Evolutionary conservation across 2,329 filamentous ascomycete species (phyloP).

Genomic region (Torrubiellomyces zombiae): DNA sequence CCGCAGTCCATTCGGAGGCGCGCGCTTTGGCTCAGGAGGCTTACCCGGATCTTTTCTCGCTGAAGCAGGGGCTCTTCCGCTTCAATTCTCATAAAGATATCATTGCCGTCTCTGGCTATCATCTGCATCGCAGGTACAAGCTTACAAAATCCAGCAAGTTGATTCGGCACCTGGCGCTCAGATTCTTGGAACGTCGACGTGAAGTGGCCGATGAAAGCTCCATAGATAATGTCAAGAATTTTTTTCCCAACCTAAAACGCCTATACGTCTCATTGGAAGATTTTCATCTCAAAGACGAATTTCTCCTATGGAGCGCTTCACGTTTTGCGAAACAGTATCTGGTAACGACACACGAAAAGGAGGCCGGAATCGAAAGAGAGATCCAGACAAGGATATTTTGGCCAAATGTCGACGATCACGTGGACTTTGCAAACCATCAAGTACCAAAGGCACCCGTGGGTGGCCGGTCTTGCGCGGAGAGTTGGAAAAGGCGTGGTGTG

Average conservation of each 20-base stretch:
- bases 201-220: too few relatives aligned
- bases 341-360: conserved; percentile 11
- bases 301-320: conserved; percentile 16
- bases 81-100: conserved; percentile 17
- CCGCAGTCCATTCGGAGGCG: conserved; percentile 19
- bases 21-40: conserved; percentile 14
- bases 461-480: not conserved
- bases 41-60: conserved; percentile 16
- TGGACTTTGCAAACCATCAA: conserved; percentile 12
- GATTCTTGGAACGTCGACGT: too few relatives aligned
- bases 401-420: conserved; percentile 15
- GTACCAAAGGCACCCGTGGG: conserved; percentile 5
- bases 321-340: conserved; percentile 12
- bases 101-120: conserved; percentile 6
- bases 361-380: conserved; percentile 10
- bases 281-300: not conserved
- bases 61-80: conserved; percentile 11
- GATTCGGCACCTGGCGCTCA: too few relatives aligned
- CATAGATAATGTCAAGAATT: too few relatives aligned
- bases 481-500: conserved; percentile 2
- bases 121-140: too few relatives aligned
- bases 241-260: conserved; percentile 11
- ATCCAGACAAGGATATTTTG: conserved; percentile 13
- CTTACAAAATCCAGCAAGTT: too few relatives aligned
- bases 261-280: conserved; percentile 9